phyloP scores from a whole-genome alignment of 306 rosid genomes.

The Vigna nakashimae region DNA sequence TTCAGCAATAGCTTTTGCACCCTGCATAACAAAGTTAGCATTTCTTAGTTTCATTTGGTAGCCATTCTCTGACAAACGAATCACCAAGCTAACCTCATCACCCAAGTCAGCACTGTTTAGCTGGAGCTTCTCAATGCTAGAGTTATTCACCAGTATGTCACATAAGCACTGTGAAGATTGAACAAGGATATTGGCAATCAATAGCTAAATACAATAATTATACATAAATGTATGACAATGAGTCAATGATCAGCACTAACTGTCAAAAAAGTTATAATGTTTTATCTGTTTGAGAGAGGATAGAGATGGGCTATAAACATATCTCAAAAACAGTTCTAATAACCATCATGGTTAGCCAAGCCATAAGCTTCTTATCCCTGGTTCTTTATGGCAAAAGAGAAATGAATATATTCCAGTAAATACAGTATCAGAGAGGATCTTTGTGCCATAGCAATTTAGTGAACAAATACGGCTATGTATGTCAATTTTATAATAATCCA shows the following conservation, averaged over 20 bases:
- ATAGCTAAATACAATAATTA: constrained; percentile 35
- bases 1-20: constrained; percentile 91
- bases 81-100: constrained; percentile 82
- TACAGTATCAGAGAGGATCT: constrained; percentile 18
- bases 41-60: constrained; percentile 41
- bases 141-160: constrained; percentile 73
- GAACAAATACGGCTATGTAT: background rate
- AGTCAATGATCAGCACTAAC: constrained; percentile 37
- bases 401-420: constrained; percentile 39
- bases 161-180: constrained; percentile 78
- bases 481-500: constrained; percentile 11
- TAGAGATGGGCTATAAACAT: constrained; percentile 8
- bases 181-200: constrained; percentile 46
- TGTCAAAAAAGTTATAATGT: constrained; percentile 15
- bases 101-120: constrained; percentile 92
- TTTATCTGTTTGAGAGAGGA: constrained; percentile 32
- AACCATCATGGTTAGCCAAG: constrained; percentile 33
- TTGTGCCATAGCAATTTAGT: background rate
- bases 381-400: constrained; percentile 22
- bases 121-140: constrained; percentile 84
- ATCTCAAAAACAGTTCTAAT: constrained; percentile 29
- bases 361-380: constrained; percentile 32
- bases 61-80: constrained; percentile 17
- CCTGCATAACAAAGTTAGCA: constrained; percentile 59
- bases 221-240: constrained; percentile 28